phyloP scores from a whole-genome alignment of 345 rosid genomes.

The Hibiscus syriacus region DNA sequence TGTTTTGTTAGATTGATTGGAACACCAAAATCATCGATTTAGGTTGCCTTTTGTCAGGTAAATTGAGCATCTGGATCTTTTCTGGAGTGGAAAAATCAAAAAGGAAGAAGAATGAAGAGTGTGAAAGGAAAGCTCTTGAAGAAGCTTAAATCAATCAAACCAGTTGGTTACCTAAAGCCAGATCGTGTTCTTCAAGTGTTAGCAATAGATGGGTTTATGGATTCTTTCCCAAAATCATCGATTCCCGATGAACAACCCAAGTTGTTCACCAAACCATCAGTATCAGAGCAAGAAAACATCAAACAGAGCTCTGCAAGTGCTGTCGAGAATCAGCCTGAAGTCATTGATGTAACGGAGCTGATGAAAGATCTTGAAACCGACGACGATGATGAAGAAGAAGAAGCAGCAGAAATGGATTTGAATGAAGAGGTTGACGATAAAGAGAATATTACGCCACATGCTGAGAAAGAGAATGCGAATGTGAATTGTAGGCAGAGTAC shows the following conservation, averaged over 20 bases:
- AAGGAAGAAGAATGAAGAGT: constrained; percentile 47
- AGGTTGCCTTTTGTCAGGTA: background rate
- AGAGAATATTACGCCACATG: constrained; percentile 50
- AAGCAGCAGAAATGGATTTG: constrained; percentile 17
- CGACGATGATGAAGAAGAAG: constrained; percentile 22
- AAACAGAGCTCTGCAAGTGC: background rate
- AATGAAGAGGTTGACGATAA: constrained; percentile 26
- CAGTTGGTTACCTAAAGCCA: constrained; percentile 53
- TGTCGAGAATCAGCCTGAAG: constrained; percentile 23
- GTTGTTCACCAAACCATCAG: constrained; percentile 20
- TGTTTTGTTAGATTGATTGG: background rate
- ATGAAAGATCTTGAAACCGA: constrained; percentile 37
- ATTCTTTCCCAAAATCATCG: constrained; percentile 24
- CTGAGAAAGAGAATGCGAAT: constrained; percentile 6
- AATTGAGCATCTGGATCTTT: background rate
- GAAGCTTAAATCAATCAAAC: constrained; percentile 55
- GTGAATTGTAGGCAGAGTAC: constrained; percentile 12
- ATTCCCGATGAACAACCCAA: constrained; percentile 20
- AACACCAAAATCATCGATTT: background rate
- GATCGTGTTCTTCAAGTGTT: constrained; percentile 51
- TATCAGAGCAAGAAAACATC: constrained; percentile 16
- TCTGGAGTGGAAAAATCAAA: background rate
- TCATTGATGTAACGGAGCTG: constrained; percentile 38
- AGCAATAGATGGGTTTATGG: constrained; percentile 53
- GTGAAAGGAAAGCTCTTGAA: constrained; percentile 63